These are phyloP conservation scores for Polytrichum formosum DNA, from an alignment of 225 moss, liverwort and hornwort genomes.

Conservation along the genomic window DNA sequence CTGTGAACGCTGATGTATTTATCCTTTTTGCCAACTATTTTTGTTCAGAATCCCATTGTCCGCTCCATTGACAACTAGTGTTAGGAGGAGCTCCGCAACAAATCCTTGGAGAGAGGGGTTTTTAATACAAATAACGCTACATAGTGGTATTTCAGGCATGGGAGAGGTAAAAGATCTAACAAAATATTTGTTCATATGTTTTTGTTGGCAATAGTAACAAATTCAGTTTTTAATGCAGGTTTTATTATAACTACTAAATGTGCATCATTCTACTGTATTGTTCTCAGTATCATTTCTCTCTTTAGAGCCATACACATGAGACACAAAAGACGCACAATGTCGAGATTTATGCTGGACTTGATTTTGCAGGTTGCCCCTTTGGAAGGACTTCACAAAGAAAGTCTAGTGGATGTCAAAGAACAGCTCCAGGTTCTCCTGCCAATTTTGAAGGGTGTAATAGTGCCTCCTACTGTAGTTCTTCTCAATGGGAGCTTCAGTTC, in stretches of 20 bases:
- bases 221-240: too few species aligned
- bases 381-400: constrained; percentile 78
- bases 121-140: constrained; percentile 53
- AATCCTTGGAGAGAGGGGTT: constrained; percentile 61
- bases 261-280: too few species aligned
- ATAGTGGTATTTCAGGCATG: constrained; percentile 60
- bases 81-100: constrained; percentile 17
- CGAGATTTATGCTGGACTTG: background rate
- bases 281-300: too few species aligned
- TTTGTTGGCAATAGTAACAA: too few species aligned
- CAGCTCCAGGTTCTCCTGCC: constrained; percentile 65
- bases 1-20: background rate
- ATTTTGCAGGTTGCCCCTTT: constrained; percentile 75
- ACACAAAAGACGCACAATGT: background rate
- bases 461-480: constrained; percentile 57
- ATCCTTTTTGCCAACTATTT: too few species aligned
- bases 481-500: constrained; percentile 76
- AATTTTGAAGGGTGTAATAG: constrained; percentile 59
- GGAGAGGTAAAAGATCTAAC: constrained; percentile 65
- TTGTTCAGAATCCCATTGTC: constrained; percentile 54
- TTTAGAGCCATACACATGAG: background rate
- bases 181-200: background rate
- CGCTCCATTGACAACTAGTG: constrained; percentile 60
- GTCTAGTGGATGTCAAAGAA: constrained; percentile 70
- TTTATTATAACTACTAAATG: too few species aligned